A percentile compares a stretch with the other conserved stretches of the same genome.
Evolutionary conservation across 441 rosid genomes (phyloP).

Genomic region (Erysimum cheiri): DNA sequence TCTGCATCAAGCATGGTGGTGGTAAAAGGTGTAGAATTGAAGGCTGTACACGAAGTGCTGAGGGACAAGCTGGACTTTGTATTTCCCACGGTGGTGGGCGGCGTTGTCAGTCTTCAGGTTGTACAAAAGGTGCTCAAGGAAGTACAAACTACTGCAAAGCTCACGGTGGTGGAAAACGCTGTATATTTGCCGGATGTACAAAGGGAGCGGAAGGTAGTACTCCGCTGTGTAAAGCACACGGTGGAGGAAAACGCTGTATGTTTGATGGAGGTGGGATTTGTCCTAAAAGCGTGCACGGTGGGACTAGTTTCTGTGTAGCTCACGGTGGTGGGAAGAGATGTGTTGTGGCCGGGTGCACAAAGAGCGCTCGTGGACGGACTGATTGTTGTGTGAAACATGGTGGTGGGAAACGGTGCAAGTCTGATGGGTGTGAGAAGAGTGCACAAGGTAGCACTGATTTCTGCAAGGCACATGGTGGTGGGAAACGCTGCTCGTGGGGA

Average conservation of each 20-base stretch:
- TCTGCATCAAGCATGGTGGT: conserved; percentile 93
- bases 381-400: conserved; percentile 92
- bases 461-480: conserved; percentile 97
- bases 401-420: conserved; percentile 87
- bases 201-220: conserved; percentile 98
- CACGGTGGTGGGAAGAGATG: conserved; percentile 98
- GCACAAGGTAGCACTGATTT: conserved; percentile 97
- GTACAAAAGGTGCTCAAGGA: conserved; percentile 91
- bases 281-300: conserved; percentile 95
- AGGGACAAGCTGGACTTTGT: conserved; percentile 93
- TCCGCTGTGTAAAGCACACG: conserved; percentile 94
- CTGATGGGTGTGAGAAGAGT: conserved; percentile 81
- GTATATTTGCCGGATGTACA: conserved; percentile 86
- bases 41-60: conserved; percentile 86
- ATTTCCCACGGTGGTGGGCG: conserved; percentile 98
- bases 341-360: conserved; percentile 78
- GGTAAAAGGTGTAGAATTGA: conserved; percentile 90
- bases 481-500: conserved; percentile 84
- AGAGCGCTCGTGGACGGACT: conserved; percentile 95
- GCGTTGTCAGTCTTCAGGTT: conserved; percentile 68
- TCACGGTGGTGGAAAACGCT: conserved; percentile 97
- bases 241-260: conserved; percentile 95
- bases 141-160: conserved; percentile 92
- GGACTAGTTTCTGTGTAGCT: conserved; percentile 91
- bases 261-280: conserved; percentile 93